A percentile compares a stretch with the other conserved stretches of the same genome.
Evolutionary conservation across 441 rosid genomes (phyloP).

Genomic region (Eutrema salsugineum): DNA sequence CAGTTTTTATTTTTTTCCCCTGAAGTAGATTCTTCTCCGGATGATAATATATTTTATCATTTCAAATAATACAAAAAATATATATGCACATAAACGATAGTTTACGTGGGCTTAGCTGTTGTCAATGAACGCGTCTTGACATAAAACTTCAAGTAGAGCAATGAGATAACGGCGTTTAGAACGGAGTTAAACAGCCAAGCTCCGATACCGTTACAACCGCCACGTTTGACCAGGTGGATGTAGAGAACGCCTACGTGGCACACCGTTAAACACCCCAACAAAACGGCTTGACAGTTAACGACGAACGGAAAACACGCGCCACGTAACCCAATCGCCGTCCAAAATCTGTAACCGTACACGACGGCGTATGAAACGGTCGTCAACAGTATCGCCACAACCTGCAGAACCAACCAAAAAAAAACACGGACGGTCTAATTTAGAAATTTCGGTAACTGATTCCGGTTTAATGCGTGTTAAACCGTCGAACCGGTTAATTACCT

Average conservation of each 20-base stretch:
- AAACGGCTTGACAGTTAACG: constrained; percentile 52
- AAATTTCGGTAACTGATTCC: neutral
- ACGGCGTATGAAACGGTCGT: constrained; percentile 62
- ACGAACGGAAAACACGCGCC: constrained; percentile 71
- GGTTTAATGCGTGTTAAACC: neutral
- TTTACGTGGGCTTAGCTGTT: neutral
- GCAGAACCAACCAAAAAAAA: neutral
- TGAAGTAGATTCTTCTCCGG: neutral
- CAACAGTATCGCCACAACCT: constrained; percentile 61
- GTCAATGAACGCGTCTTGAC: constrained; percentile 37
- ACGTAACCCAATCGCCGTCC: constrained; percentile 81
- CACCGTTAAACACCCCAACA: constrained; percentile 58
- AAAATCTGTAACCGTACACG: constrained; percentile 84
- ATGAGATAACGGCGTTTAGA: constrained; percentile 56
- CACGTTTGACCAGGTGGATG: constrained; percentile 65
- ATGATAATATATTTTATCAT: neutral
- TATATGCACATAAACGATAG: neutral
- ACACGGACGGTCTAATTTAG: neutral
- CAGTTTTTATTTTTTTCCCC: neutral
- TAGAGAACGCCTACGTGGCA: constrained; percentile 74
- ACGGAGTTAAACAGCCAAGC: constrained; percentile 83
- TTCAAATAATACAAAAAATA: constrained; percentile 6
- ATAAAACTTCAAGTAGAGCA: constrained; percentile 62
- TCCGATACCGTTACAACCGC: constrained; percentile 88
- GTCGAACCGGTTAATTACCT: constrained; percentile 33